Evolutionary conservation across 2,329 filamentous ascomycete genomes (phyloP).

Genomic region (Amesomyces nigricolor): DNA sequence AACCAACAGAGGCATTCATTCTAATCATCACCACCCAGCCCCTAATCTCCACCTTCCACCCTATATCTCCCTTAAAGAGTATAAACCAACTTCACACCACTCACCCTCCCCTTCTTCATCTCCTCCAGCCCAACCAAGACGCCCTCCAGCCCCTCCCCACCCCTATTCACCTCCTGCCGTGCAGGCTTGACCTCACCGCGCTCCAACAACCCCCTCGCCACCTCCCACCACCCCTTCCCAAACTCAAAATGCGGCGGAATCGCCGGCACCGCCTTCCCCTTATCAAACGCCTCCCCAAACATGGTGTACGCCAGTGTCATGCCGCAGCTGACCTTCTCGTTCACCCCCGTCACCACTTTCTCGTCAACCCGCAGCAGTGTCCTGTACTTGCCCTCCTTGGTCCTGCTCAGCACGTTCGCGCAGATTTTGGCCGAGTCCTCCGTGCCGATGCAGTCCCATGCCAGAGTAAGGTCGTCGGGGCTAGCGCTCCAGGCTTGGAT

Average conservation of each 20-base stretch:
- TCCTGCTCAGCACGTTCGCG: conserved; percentile 29
- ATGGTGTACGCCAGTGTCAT: conserved; percentile 38
- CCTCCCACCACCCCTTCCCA: conserved; percentile 33
- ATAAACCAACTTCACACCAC: conserved; percentile 38
- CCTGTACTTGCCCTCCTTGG: conserved; percentile 33
- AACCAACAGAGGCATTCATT: no score
- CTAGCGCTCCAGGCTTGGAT: conserved; percentile 19
- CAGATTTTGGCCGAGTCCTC: conserved; percentile 29
- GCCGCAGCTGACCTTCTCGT: conserved; percentile 12
- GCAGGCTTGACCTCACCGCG: conserved; percentile 34
- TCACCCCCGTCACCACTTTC: conserved; percentile 10
- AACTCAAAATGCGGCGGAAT: conserved; percentile 31
- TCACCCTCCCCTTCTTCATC: conserved; percentile 31
- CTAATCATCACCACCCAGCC: no score
- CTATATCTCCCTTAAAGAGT: neutral
- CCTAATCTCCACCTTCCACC: neutral
- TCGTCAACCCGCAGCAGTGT: conserved; percentile 10
- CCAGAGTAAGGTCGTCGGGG: conserved; percentile 25
- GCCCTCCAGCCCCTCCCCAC: conserved; percentile 30
- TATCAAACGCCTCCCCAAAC: conserved; percentile 34
- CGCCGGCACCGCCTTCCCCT: conserved; percentile 25
- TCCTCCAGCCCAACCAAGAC: conserved; percentile 30
- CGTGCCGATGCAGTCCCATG: conserved; percentile 35
- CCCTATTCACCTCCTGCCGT: conserved; percentile 25
- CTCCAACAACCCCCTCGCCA: conserved; percentile 30